Conservation (phyloP, 768 basidiomycete genomes). For the Boletus subparvulus region DNA sequence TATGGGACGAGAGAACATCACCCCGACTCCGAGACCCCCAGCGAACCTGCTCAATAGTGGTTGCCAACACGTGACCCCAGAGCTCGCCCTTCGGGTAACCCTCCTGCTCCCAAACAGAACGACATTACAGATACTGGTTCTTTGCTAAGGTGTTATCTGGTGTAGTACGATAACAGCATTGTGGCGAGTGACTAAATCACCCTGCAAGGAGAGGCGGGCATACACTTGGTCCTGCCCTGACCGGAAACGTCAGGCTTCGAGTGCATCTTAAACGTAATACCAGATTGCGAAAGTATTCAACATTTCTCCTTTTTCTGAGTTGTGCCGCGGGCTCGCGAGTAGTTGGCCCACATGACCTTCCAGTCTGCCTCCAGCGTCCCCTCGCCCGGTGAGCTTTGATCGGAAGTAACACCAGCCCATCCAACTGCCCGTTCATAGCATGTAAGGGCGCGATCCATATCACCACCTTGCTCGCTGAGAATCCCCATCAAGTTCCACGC, state of each 20-base stretch:
- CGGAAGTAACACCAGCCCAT: constrained; percentile 56
- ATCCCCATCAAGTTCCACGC: constrained; percentile 75
- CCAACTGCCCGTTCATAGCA: constrained; percentile 70
- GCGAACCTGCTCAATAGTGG: no score
- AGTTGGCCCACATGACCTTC: constrained; percentile 60
- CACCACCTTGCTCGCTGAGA: constrained; percentile 47
- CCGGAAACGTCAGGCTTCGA: background rate
- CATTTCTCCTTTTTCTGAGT: constrained; percentile 9
- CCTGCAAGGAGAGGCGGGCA: no score
- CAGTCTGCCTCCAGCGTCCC: constrained; percentile 60
- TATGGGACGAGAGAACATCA: no score
- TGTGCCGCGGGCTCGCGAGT: constrained; percentile 46
- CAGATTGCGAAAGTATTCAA: background rate
- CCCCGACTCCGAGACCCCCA: no score
- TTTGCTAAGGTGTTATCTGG: no score
- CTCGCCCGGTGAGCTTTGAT: constrained; percentile 45
- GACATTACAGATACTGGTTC: no score
- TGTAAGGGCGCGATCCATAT: constrained; percentile 44
- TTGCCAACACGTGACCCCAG: constrained; percentile 5
- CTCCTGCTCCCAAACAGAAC: no score
- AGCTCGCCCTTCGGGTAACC: no score
- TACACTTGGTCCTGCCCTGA: background rate
- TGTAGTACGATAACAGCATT: no score
- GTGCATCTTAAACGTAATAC: background rate
- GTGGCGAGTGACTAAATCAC: no score